Conservation (phyloP, 192 early-diverging fungal genomes). For the Entomortierella parvispora region DNA sequence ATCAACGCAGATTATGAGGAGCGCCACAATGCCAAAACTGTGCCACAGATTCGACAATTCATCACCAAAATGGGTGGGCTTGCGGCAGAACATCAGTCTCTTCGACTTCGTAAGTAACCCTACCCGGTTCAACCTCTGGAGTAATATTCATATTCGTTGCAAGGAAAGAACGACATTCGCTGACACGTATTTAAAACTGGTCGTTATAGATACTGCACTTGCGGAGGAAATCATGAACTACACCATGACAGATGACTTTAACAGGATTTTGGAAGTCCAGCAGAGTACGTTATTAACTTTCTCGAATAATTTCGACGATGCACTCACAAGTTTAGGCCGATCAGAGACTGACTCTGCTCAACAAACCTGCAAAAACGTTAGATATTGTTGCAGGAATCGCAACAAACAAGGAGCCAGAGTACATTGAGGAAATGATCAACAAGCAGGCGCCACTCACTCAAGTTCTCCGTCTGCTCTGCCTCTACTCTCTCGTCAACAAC, state of each 20-base stretch:
- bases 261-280: slow-evolving; percentile 85
- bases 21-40: slow-evolving; percentile 90
- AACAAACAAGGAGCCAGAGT: slow-evolving; percentile 75
- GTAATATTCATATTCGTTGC: slow-evolving; percentile 10
- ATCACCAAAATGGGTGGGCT: slow-evolving; percentile 85
- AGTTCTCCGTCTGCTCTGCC: slow-evolving; percentile 83
- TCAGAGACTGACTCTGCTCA: too few relatives aligned
- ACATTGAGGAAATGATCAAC: slow-evolving; percentile 89
- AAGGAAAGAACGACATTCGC: not conserved
- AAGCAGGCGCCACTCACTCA: slow-evolving; percentile 75
- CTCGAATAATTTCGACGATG: too few relatives aligned
- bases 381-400: slow-evolving; percentile 79
- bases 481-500: slow-evolving; percentile 85
- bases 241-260: slow-evolving; percentile 87
- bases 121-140: too few relatives aligned
- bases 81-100: slow-evolving; percentile 87
- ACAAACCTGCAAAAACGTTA: too few relatives aligned
- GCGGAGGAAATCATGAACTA: slow-evolving; percentile 85
- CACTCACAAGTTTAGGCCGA: too few relatives aligned
- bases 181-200: not conserved
- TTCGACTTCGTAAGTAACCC: slow-evolving; percentile 75
- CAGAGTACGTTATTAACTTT: slow-evolving; percentile 68
- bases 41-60: slow-evolving; percentile 93
- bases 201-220: slow-evolving; percentile 74
- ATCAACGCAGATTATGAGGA: slow-evolving; percentile 91